Evolutionary conservation across 2,329 filamentous ascomycete genomes (phyloP).

Genomic region (Nothophoma quercina): DNA sequence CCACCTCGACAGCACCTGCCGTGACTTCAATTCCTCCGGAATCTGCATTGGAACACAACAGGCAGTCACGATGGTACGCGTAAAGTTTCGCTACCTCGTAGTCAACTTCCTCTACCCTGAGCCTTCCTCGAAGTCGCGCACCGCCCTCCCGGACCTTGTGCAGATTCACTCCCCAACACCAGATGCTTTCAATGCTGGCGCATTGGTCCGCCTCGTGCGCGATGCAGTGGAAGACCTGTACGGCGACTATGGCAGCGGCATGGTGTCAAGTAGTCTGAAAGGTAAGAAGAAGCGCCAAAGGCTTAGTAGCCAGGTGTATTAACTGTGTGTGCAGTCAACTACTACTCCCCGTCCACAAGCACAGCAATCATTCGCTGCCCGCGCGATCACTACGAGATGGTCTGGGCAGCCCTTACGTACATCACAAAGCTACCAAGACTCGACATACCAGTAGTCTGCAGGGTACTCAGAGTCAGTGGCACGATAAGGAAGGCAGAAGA

Average conservation of each 20-base stretch:
- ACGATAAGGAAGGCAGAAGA: slow-evolving; percentile 93
- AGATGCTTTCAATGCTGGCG: slow-evolving; percentile 70
- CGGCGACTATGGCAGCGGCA: slow-evolving; percentile 87
- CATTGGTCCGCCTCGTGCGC: slow-evolving; percentile 71
- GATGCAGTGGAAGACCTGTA: slow-evolving; percentile 46
- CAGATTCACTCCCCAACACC: slow-evolving; percentile 81
- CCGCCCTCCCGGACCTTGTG: slow-evolving; percentile 66
- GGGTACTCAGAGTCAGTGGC: slow-evolving; percentile 86
- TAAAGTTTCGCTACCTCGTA: slow-evolving; percentile 96
- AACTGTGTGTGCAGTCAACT: slow-evolving; percentile 73
- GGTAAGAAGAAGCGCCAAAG: slow-evolving; percentile 62
- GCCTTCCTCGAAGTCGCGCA: slow-evolving; percentile 47
- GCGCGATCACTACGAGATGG: slow-evolving; percentile 81
- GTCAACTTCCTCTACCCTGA: slow-evolving; percentile 90
- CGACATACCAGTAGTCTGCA: slow-evolving; percentile 75
- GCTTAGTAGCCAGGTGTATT: background rate
- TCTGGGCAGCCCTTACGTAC: slow-evolving; percentile 89
- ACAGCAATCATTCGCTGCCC: slow-evolving; percentile 90
- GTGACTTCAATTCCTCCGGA: background rate
- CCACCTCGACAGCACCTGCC: background rate
- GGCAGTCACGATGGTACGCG: slow-evolving; percentile 76
- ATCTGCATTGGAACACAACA: background rate
- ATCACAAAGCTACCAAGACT: slow-evolving; percentile 73
- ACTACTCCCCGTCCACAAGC: slow-evolving; percentile 88
- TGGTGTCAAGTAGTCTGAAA: slow-evolving; percentile 72